Percentiles rank a stretch among this genome's conserved stretches.
phyloP scores from a whole-genome alignment of 2,329 filamentous ascomycete species.

The Aspergillus arachidicola region DNA sequence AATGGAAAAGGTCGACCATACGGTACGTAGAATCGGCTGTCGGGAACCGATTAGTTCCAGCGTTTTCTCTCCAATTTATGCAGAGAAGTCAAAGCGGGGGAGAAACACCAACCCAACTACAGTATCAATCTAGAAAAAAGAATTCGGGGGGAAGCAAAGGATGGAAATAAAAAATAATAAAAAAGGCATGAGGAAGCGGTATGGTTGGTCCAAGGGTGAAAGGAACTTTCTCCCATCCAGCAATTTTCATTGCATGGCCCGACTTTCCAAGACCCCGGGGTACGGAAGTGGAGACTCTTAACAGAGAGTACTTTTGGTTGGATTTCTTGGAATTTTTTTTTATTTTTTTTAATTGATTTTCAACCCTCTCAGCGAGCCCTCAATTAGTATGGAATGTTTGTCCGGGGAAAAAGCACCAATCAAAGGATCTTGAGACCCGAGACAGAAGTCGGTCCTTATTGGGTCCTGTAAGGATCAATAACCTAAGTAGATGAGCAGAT shows the following conservation, averaged over 20 bases:
- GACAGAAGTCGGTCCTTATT: neutral
- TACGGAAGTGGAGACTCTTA: conserved; percentile 7
- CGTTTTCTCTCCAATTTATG: neutral
- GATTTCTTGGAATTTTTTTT: neutral
- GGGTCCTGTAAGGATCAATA: neutral
- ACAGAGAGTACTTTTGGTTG: neutral
- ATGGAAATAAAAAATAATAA: neutral
- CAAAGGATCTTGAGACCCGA: neutral
- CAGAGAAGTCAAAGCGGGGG: neutral
- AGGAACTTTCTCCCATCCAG: conserved; percentile 17
- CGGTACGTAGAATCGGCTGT: neutral
- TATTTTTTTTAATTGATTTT: neutral
- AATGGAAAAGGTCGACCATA: conserved; percentile 2
- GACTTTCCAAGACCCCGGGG: conserved; percentile 7
- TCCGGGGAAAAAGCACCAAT: neutral
- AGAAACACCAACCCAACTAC: neutral
- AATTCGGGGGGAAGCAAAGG: neutral
- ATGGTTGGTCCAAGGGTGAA: conserved; percentile 22
- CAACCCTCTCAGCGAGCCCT: neutral
- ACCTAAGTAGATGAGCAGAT: neutral
- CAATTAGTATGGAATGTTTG: neutral
- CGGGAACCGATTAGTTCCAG: neutral
- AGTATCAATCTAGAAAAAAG: neutral
- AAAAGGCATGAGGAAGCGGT: neutral
- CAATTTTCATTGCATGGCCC: conserved; percentile 7